Conservation (phyloP, 768 basidiomycete genomes). For the Lentinula edodes region DNA sequence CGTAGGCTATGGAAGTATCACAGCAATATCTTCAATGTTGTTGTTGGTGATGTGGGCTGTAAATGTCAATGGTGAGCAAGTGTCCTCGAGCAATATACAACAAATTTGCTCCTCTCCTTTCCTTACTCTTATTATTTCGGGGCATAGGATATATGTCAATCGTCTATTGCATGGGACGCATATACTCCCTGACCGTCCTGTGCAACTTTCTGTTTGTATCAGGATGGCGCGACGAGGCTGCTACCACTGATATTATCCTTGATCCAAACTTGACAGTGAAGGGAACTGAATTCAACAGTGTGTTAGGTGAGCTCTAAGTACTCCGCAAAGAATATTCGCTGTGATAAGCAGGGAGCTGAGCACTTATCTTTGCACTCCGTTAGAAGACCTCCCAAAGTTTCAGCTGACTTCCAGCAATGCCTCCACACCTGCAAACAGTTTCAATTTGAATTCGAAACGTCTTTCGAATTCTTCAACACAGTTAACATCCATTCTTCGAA, state of each 20-base stretch:
- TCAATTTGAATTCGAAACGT: too few relatives aligned
- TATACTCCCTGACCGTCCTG: conserved; percentile 1
- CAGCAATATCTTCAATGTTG: neutral
- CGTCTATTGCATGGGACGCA: neutral
- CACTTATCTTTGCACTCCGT: too few relatives aligned
- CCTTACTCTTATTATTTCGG: too few relatives aligned
- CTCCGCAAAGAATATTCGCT: neutral
- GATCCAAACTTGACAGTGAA: neutral
- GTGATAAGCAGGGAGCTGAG: neutral
- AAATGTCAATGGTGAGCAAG: neutral
- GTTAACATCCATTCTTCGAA: neutral
- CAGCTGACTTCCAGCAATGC: neutral
- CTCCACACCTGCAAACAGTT: too few relatives aligned
- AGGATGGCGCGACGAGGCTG: neutral
- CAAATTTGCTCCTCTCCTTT: too few relatives aligned
- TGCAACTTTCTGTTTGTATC: neutral
- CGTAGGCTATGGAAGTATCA: neutral
- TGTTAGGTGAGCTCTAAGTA: neutral
- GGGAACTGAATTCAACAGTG: neutral
- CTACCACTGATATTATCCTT: neutral
- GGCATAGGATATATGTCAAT: neutral
- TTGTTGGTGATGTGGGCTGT: neutral
- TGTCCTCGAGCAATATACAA: neutral
- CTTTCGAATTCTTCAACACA: neutral
- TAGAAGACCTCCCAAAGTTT: neutral